Percentiles rank a stretch among this genome's conserved stretches.
Evolutionary conservation across 2,329 filamentous ascomycete species (phyloP).

Genomic region (Acrodontium crateriforme): DNA sequence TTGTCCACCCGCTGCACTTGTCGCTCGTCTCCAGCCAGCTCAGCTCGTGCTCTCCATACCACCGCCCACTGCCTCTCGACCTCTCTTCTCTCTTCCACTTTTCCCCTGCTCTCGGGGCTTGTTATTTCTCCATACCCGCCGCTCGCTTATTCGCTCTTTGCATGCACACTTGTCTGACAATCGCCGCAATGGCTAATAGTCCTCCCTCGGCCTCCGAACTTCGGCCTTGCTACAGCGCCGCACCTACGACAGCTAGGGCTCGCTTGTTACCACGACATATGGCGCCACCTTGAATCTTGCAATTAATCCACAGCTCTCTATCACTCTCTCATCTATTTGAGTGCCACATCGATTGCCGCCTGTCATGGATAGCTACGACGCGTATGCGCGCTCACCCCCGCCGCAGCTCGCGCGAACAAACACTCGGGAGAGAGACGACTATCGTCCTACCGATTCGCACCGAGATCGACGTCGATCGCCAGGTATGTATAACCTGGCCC

Average conservation of each 20-base stretch:
- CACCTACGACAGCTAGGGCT: constrained; percentile 2
- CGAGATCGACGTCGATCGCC: constrained; percentile 18
- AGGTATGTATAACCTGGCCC: constrained; percentile 7
- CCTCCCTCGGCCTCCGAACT: constrained; percentile 5
- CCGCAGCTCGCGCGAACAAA: constrained; percentile 7
- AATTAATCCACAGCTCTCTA: neutral
- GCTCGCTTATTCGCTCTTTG: constrained; percentile 1
- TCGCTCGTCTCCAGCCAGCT: no score
- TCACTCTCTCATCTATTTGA: constrained; percentile 1
- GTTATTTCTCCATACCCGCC: neutral
- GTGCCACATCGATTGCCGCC: neutral
- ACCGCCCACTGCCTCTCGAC: no score
- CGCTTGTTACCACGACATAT: constrained; percentile 3
- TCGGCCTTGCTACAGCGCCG: constrained; percentile 2
- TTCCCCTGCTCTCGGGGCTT: neutral
- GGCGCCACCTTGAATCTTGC: constrained; percentile 5
- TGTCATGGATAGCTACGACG: constrained; percentile 8
- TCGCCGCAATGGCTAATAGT: constrained; percentile 16
- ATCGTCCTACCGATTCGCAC: constrained; percentile 14
- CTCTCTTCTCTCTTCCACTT: constrained; percentile 2
- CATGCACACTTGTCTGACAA: constrained; percentile 13
- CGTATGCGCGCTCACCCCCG: constrained; percentile 4
- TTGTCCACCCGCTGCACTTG: no score
- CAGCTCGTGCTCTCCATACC: no score
- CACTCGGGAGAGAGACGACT: constrained; percentile 13